Percentiles rank a stretch among this genome's conserved stretches.
Evolutionary conservation across 2,329 filamentous ascomycete genomes (phyloP).

Genomic region (Dichotomopilus funicola): DNA sequence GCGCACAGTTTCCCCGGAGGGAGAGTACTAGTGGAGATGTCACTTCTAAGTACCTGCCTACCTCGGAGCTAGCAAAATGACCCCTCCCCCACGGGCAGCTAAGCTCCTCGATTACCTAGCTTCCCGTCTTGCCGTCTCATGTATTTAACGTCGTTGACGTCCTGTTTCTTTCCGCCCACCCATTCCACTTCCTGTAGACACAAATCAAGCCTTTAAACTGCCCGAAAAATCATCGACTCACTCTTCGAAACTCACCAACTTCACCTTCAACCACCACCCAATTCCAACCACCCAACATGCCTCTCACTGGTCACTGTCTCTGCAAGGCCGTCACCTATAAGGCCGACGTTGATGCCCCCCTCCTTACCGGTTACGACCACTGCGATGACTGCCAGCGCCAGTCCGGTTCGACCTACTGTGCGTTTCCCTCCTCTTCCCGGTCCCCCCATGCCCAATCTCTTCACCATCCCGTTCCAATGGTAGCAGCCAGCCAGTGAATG

Average conservation of each 20-base stretch:
- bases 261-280: neutral
- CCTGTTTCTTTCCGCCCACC: neutral
- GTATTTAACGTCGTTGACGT: neutral
- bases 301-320: slow-evolving; percentile 63
- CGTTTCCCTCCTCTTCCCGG: neutral
- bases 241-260: neutral
- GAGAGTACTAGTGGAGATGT: neutral
- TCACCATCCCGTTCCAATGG: neutral
- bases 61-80: neutral
- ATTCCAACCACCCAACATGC: slow-evolving; percentile 42
- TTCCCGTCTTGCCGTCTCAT: neutral
- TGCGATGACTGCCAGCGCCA: slow-evolving; percentile 69
- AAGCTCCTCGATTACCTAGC: neutral
- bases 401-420: slow-evolving; percentile 60
- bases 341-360: slow-evolving; percentile 44
- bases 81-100: neutral
- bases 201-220: too few species aligned
- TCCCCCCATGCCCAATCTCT: neutral
- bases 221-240: neutral
- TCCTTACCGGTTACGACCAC: slow-evolving; percentile 60
- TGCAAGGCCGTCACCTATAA: slow-evolving; percentile 67
- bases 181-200: neutral
- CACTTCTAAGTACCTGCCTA: neutral
- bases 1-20: neutral
- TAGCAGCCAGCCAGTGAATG: neutral